Base-by-base conservation (phyloP, 2,329 filamentous ascomycete species). In the Penicillium sp. region DNA sequence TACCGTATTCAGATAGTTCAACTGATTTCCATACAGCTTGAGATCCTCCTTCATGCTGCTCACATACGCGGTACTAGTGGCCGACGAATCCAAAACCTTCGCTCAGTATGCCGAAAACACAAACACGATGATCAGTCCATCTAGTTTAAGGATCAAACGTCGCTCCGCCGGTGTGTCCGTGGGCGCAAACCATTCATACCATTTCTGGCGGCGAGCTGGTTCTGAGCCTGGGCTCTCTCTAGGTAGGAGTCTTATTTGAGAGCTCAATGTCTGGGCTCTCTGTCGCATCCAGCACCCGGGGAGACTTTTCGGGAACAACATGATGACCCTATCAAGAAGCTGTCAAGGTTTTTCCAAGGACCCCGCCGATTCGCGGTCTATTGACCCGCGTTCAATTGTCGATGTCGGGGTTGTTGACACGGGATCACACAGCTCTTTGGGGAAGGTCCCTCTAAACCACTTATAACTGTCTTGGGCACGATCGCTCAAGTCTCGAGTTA, bases 21-120 rank as follows among this genome's bases (percentile, higher is more conserved):
- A 54, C 26, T 66, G 62, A 37, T 66, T 66, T 1, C 64, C 64
- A 49, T 60, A 65, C 2, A 65, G 37, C 13, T 52, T 49, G 9
- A 66, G 29, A 33, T 66, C 64, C 19, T 66, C 64, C 43, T 64
- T 62, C 63, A 66, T 66, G 1, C 64, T 63, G 44, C 61, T 63
- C 19, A 66, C 61, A 50, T 66, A 66, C 26, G 64, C 63, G 3
- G 63, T 64, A 11, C 64, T 64, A 1, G 59, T 66, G 2, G 63
- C 63, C 7, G 64, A 66, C 4, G 59, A 62, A 50, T 63, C 57
- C 21, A 62, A 26, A n/a, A 62, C 59, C 35, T 63, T 62, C 2
- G 57, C 61, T 59, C 61, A 63, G 19, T 63, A 58, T 3, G 59
- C 61, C 48, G 60, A 37, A 46, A 63, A 63, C 9, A 63, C 59